Base-by-base conservation (phyloP, 2,329 filamentous ascomycete genomes). In the Aureobasidium sp. region DNA sequence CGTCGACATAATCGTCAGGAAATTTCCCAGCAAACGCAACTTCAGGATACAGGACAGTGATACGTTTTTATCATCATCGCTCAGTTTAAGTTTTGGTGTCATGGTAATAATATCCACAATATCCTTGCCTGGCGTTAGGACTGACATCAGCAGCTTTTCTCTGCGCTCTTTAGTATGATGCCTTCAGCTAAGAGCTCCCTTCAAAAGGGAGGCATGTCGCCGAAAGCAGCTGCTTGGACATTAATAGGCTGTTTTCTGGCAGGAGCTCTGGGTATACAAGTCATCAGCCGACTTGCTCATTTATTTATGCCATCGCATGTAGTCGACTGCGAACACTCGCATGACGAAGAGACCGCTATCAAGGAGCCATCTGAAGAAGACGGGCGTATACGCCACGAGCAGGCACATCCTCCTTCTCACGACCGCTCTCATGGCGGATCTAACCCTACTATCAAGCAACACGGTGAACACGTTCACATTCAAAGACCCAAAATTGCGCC, bases 71-170 rank as follows among this genome's bases (percentile, higher is more conserved):
- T 92, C 92, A 0, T 86, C 87, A 26, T 97, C 93, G 0, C 77
- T 97, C 64, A 96, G 92, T 75, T 77, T 99, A 66, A 97, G 92
- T 73, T 96, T 96, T 68, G 93, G 94, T 47, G 92, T 97, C 50
- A 96, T 99, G 92, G 92, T 96, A 75, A 67, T 84, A 37, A 29
- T 32, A 9, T 24, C 39, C 34, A 12, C 36, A 7, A 12, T 17
- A 13, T 3, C 9, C 12, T 24, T 15, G 17, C 15, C 29, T 3
- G 37, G 32, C 29, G 2, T 13, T 52, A 36, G 32, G 55, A 34
- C 66, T 68, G 36, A 67, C 20, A 24, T 13, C 15, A 27, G 5
- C 69, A 96, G 92, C 83, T 96, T 44, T 97, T 96, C 75, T 96
- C 92, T 39, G 87, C 93, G 1, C 77, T 97, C 34, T 96, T 92